Evolutionary conservation across 2,329 filamentous ascomycete genomes (phyloP).

Genomic region (Leptographium galeiforme): DNA sequence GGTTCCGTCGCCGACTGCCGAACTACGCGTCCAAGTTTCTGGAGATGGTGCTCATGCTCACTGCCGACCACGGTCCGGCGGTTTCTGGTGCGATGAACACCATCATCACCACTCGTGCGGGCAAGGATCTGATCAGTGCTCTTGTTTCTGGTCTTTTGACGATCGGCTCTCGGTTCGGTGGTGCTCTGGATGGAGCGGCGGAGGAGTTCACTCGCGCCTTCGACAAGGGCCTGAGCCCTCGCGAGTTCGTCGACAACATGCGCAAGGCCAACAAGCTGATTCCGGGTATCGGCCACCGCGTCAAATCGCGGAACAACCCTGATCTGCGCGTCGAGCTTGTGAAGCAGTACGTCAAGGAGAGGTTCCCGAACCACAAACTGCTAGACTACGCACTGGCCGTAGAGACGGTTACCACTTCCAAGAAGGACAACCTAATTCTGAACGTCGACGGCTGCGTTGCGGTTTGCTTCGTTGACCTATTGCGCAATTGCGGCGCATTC

Average conservation of each 20-base stretch:
- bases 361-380: conserved; percentile 96
- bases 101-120: conserved; percentile 97
- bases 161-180: conserved; percentile 95
- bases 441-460: conserved; percentile 98
- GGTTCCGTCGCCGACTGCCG: conserved; percentile 97
- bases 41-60: conserved; percentile 99
- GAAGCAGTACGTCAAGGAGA: conserved; percentile 95
- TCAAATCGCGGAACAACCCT: conserved; percentile 99
- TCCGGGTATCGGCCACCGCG: conserved; percentile 95
- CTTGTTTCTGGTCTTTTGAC: conserved; percentile 94
- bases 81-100: conserved; percentile 99
- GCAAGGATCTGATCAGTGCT: conserved; percentile 94
- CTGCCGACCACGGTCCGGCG: conserved; percentile 95
- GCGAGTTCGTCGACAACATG: conserved; percentile 98
- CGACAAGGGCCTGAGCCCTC: conserved; percentile 93
- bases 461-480: conserved; percentile 94
- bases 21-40: conserved; percentile 96
- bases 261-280: conserved; percentile 99
- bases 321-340: conserved; percentile 98
- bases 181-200: conserved; percentile 91
- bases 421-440: conserved; percentile 99
- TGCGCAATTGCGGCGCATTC: conserved; percentile 97
- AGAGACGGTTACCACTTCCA: conserved; percentile 94
- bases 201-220: conserved; percentile 98
- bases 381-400: conserved; percentile 98